These are phyloP conservation scores for Crithidia brevicula DNA, from an alignment of 208 protist species.

Conservation along the genomic window DNA sequence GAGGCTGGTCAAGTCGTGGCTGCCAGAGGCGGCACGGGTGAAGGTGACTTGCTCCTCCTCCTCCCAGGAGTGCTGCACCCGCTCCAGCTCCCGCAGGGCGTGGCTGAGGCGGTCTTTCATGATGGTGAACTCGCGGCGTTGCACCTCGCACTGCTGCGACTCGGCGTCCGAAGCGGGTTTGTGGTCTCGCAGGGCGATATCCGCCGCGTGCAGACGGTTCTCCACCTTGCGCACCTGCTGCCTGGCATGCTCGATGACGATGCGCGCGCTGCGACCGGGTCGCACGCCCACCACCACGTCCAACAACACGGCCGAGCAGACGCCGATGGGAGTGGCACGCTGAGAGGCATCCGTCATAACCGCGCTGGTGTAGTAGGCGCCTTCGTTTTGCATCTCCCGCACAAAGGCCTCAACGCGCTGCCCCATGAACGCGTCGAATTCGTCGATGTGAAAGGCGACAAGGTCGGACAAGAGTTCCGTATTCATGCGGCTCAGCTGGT, in stretches of 20 bases:
- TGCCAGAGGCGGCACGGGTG: conserved; percentile 49
- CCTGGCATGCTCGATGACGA: conserved; percentile 76
- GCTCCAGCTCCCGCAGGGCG: conserved; percentile 47
- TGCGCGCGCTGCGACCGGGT: conserved; percentile 62
- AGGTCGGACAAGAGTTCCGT: conserved; percentile 72
- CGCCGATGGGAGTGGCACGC: conserved; percentile 44
- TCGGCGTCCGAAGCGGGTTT: conserved; percentile 2
- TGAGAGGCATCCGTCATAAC: conserved; percentile 63
- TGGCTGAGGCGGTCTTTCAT: conserved; percentile 65
- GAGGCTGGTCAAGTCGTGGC: conserved; percentile 52
- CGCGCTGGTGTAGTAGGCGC: conserved; percentile 50
- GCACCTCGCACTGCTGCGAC: conserved; percentile 35
- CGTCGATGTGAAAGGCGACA: conserved; percentile 77
- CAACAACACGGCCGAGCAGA: conserved; percentile 66
- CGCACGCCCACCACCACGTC: conserved; percentile 85
- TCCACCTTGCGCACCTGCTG: conserved; percentile 47
- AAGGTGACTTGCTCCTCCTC: conserved; percentile 69
- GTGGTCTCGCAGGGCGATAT: conserved; percentile 38
- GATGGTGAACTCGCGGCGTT: conserved; percentile 61
- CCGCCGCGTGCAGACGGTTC: conserved; percentile 64
- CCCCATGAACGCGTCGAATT: conserved; percentile 82
- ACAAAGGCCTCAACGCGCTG: conserved; percentile 72
- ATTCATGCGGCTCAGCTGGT: conserved; percentile 71
- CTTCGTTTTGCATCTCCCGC: conserved; percentile 76
- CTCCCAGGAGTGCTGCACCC: conserved; percentile 51